Base-by-base conservation (phyloP, 495 filamentous ascomycete genomes). In the Collariella sp. region DNA sequence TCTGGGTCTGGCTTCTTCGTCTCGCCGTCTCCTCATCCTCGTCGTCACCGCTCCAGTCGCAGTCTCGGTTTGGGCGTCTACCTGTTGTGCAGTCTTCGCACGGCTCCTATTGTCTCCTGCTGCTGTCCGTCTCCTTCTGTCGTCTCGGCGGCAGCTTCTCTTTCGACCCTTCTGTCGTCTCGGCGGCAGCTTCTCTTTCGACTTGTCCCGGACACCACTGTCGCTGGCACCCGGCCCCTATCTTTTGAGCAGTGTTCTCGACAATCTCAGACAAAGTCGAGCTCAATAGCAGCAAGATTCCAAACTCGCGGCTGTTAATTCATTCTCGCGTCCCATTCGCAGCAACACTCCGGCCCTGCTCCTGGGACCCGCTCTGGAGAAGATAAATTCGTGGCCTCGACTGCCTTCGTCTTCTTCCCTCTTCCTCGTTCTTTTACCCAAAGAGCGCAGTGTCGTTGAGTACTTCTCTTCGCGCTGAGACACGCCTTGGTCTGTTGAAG, bases 61-160 rank as follows among this genome's bases (percentile, higher is more conserved):
- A 46, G 24, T 34, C 22, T 10, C 19, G 26, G 41, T 53, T 39
- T 38, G 41, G 19, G 33, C n/a, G 7, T 58, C 50, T n/a, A 19
- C n/a, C 52, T 59, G 47, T 56, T 47, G 57, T 62, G 56, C 47
- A 16, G 36, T 60, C 38, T 52, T 50, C 38, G 48, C 52, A 52
- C 56, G 57, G 34, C 52, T 46, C 50, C 47, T 54, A 48, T 56
- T 45, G 40, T 59, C 41, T 50, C 40, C 48, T 19, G 41, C 55
- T 62, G 45, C n/a, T 61, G 55, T 47, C 36, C 47, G 42, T 54
- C 50, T 42, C 50, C 22, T 48, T 50, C 19, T 40, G 38, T 56
- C 39, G 24, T 23, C 18, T n/a, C n/a, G n/a, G n/a, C n/a, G n/a
- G n/a, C n/a, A n/a, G n/a, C n/a, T n/a, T n/a, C n/a, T n/a, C n/a